Conservation (phyloP, 495 filamentous ascomycete species). For the Daldinia bambusicola region DNA sequence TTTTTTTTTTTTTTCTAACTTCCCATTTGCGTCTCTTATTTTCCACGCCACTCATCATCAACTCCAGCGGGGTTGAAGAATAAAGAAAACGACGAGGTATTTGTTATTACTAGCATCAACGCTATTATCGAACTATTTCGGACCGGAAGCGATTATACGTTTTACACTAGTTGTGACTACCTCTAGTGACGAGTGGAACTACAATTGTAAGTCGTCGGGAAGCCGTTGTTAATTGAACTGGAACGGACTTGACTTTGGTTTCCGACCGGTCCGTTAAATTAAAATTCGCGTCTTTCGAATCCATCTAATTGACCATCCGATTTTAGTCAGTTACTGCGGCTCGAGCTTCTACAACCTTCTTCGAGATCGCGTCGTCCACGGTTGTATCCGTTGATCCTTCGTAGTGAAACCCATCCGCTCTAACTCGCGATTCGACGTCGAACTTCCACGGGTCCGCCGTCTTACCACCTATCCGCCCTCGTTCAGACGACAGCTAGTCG, state of each 20-base stretch:
- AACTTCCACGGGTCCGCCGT: conserved; percentile 7
- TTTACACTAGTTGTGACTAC: background rate
- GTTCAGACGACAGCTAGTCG: background rate
- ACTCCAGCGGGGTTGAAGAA: background rate
- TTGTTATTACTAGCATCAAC: background rate
- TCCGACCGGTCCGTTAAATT: conserved; percentile 7
- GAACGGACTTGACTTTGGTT: background rate
- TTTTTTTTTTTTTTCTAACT: background rate
- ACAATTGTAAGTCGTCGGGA: background rate
- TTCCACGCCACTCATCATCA: background rate
- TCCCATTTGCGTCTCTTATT: background rate
- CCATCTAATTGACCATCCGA: conserved; percentile 5
- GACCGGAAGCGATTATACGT: background rate
- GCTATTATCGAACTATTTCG: background rate
- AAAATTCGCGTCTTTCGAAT: conserved; percentile 11
- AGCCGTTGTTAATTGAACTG: background rate
- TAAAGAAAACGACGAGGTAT: background rate
- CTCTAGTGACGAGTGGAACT: background rate
- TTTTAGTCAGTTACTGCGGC: conserved; percentile 17
- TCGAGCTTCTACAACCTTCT: background rate
- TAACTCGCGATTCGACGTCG: background rate
- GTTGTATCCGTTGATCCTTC: background rate
- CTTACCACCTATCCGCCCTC: background rate
- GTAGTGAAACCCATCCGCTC: background rate
- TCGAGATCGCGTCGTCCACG: too few species aligned